Percentiles rank a stretch among this genome's conserved stretches.
phyloP scores from a whole-genome alignment of 306 rosid genomes.

The Prunus mongolica region DNA sequence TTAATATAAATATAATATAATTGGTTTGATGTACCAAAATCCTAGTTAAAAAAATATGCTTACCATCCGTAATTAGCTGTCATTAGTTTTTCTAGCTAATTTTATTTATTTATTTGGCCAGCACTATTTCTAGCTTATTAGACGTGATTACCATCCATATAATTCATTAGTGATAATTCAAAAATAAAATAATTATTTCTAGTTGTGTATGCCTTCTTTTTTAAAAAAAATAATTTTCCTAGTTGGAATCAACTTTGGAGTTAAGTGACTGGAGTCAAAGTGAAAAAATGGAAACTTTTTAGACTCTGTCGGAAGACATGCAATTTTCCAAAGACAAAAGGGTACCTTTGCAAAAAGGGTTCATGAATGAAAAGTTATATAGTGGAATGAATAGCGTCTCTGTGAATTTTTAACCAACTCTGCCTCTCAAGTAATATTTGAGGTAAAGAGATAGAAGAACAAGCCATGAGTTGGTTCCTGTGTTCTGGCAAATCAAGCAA shows the following conservation, averaged over 20 bases:
- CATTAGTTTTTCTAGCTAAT: background rate
- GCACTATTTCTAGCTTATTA: no score
- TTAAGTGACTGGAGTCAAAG: conserved; percentile 3
- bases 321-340: conserved; percentile 3
- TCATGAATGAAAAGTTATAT: conserved; percentile 5
- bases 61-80: background rate
- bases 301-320: background rate
- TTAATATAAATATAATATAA: no score
- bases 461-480: conserved; percentile 46
- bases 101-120: background rate
- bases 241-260: conserved; percentile 1
- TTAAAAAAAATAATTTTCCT: background rate
- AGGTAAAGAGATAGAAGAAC: conserved; percentile 10
- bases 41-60: background rate
- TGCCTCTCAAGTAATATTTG: conserved; percentile 14
- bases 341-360: conserved; percentile 22
- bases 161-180: no score
- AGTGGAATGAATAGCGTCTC: background rate
- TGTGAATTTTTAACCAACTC: conserved; percentile 1
- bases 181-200: no score
- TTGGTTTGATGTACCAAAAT: no score
- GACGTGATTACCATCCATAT: background rate
- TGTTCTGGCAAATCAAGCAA: conserved; percentile 39
- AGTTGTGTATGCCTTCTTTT: no score
- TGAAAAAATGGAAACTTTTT: background rate